phyloP scores from a whole-genome alignment of 2,329 filamentous ascomycete species.

The Paracorniculantispora psalliotae region DNA sequence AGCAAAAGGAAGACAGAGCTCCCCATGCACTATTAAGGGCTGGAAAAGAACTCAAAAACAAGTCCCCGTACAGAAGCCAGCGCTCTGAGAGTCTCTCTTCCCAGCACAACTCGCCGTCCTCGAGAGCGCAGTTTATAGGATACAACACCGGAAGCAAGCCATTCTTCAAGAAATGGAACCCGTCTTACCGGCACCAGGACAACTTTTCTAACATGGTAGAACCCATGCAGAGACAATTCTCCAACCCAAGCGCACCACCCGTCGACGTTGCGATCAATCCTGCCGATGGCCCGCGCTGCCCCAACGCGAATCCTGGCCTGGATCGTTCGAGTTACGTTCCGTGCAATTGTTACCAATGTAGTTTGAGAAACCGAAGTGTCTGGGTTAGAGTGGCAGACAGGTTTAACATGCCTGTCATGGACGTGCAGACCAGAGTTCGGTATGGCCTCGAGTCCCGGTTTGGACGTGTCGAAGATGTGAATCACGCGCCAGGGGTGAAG shows the following conservation, averaged over 20 bases:
- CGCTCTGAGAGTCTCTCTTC: not conserved
- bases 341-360: constrained; percentile 27
- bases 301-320: not conserved
- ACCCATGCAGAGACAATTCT: not conserved
- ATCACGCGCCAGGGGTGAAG: not conserved
- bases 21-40: not conserved
- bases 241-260: not conserved
- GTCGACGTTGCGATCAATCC: not conserved
- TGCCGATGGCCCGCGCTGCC: not conserved
- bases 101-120: not conserved
- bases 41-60: not conserved
- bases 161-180: not conserved
- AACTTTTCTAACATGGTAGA: not conserved
- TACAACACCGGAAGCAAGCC: not conserved
- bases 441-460: constrained; percentile 24
- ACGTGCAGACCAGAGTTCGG: constrained; percentile 27
- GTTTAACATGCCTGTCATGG: constrained; percentile 18
- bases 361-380: constrained; percentile 27
- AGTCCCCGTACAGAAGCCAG: not conserved
- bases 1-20: not conserved
- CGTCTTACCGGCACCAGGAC: not conserved
- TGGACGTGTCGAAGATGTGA: constrained; percentile 28
- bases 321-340: constrained; percentile 20
- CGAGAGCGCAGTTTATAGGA: not conserved
- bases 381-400: constrained; percentile 21